phyloP scores from a whole-genome alignment of 306 rosid species.

The Acacia acuminata region DNA sequence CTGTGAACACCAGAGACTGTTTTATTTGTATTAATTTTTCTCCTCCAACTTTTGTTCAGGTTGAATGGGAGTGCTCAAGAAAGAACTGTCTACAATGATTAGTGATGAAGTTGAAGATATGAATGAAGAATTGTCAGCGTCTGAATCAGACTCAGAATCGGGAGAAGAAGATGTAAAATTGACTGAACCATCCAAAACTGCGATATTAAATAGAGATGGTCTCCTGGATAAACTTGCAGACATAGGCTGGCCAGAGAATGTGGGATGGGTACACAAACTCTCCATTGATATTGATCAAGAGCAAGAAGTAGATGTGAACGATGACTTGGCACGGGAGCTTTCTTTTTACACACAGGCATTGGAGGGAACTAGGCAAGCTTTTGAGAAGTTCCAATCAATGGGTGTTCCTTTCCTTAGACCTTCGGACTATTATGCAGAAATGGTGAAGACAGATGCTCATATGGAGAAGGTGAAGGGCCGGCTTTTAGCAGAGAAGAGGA shows the following conservation, averaged over 20 bases:
- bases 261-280: conserved; percentile 75
- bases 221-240: conserved; percentile 87
- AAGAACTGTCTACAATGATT: conserved; percentile 16
- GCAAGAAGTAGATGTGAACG: conserved; percentile 56
- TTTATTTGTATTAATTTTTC: conserved; percentile 2
- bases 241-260: conserved; percentile 78
- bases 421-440: conserved; percentile 85
- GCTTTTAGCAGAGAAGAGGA: neutral
- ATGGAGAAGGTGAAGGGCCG: neutral
- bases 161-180: conserved; percentile 55
- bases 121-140: conserved; percentile 44
- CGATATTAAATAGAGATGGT: conserved; percentile 67
- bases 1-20: neutral
- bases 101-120: conserved; percentile 33
- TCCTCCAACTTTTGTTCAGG: conserved; percentile 26
- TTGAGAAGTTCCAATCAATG: conserved; percentile 69
- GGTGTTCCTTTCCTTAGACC: conserved; percentile 81
- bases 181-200: conserved; percentile 65
- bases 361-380: conserved; percentile 39
- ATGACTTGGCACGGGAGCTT: conserved; percentile 3
- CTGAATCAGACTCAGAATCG: conserved; percentile 55
- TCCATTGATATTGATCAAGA: conserved; percentile 74
- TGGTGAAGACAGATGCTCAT: neutral
- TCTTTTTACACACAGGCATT: neutral
- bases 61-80: conserved; percentile 47